These are phyloP conservation scores for Elymus sibiricus DNA, from an alignment of 176 grass and related monocot genomes.

Conservation along the genomic window DNA sequence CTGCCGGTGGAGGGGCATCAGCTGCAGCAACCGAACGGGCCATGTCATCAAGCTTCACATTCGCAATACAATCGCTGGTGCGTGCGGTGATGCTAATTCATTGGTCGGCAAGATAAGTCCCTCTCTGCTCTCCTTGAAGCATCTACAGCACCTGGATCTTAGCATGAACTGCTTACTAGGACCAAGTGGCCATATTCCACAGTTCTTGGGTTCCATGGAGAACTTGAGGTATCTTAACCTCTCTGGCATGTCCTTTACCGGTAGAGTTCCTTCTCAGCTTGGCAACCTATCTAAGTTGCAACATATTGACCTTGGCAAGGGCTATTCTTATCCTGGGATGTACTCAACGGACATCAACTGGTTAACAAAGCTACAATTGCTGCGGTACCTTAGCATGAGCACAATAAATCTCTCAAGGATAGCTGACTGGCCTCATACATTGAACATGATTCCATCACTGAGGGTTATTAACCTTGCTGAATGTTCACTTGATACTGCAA, in stretches of 20 bases:
- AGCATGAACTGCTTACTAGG: slow-evolving; percentile 30
- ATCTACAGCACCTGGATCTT: slow-evolving; percentile 24
- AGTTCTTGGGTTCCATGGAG: slow-evolving; percentile 13
- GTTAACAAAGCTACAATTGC: background rate
- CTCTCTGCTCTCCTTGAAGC: slow-evolving; percentile 16
- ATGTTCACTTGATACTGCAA: background rate
- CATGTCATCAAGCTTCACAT: slow-evolving; percentile 13
- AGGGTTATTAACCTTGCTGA: background rate
- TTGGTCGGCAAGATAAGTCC: slow-evolving; percentile 32
- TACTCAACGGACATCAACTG: background rate
- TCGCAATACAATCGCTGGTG: background rate
- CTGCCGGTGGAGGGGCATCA: slow-evolving; percentile 29
- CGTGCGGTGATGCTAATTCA: background rate
- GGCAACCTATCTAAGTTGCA: slow-evolving; percentile 33
- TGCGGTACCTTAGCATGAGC: slow-evolving; percentile 8
- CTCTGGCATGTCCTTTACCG: background rate
- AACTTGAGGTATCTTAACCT: slow-evolving; percentile 29
- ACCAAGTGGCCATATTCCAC: background rate
- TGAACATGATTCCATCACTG: slow-evolving; percentile 14
- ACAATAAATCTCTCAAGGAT: background rate
- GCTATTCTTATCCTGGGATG: background rate
- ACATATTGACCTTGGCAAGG: background rate
- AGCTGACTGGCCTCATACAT: background rate
- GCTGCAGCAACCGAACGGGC: slow-evolving; percentile 30
- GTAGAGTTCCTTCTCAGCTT: slow-evolving; percentile 31